Evolutionary conservation across 169 alveolate genomes (phyloP).

Genomic region (Cryptosporidium canis): DNA sequence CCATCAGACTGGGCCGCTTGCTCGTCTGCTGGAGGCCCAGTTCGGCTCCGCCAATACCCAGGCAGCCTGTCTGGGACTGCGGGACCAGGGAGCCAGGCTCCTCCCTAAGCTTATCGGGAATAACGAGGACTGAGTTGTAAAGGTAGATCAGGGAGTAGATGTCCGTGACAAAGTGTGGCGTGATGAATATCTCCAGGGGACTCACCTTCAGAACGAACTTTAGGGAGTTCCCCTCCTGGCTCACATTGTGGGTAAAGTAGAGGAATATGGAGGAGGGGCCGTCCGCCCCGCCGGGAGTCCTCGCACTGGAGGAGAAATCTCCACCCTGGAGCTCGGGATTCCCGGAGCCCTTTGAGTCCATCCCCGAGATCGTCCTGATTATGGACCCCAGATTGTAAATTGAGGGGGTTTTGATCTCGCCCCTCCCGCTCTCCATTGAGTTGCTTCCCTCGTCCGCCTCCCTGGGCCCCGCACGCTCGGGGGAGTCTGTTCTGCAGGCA

Average conservation of each 20-base stretch:
- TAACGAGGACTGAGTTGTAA: conserved; percentile 34
- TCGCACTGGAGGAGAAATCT: neutral
- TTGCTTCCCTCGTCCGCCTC: neutral
- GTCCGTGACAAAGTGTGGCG: conserved; percentile 34
- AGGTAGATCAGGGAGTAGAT: conserved; percentile 29
- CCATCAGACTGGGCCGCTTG: neutral
- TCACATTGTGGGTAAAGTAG: conserved; percentile 43
- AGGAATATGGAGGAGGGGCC: conserved; percentile 15
- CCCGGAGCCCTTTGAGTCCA: neutral
- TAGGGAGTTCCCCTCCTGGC: conserved; percentile 44
- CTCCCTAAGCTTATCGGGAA: conserved; percentile 29
- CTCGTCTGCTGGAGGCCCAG: neutral
- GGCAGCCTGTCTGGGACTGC: neutral
- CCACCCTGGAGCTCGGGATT: neutral
- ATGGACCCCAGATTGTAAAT: conserved; percentile 28
- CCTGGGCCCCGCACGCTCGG: neutral
- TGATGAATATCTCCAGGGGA: conserved; percentile 48
- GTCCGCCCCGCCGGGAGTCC: neutral
- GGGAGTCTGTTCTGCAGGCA: neutral
- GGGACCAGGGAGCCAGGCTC: neutral
- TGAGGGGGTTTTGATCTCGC: conserved; percentile 16
- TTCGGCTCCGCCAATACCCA: neutral
- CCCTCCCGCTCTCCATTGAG: neutral
- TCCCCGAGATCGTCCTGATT: neutral
- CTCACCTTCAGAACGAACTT: conserved; percentile 35